Conservation (phyloP, 2,329 filamentous ascomycete genomes). For the Aureobasidium sp. region DNA sequence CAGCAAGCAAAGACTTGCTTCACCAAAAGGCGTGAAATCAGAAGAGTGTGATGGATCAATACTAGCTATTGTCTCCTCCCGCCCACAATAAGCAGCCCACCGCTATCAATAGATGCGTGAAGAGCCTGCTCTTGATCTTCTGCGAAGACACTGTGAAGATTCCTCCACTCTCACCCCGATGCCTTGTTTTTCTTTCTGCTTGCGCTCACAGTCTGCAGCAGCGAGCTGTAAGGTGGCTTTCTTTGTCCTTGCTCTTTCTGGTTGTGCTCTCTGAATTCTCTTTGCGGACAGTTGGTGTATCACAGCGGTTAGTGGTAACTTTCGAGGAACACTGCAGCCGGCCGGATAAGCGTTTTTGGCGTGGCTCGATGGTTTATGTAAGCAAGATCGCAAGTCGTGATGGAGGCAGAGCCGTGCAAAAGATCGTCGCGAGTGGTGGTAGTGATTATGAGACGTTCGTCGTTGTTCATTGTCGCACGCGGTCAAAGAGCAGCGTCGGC, state of each 20-base stretch:
- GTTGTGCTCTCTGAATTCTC: not conserved
- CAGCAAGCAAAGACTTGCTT: conserved; percentile 11
- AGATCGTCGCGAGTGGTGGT: not conserved
- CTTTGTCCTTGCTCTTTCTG: not conserved
- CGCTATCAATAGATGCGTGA: conserved; percentile 1
- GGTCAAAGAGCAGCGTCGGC: not conserved
- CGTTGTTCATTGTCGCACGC: not conserved
- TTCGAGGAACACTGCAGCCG: not conserved
- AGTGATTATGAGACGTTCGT: not conserved
- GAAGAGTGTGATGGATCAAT: conserved; percentile 39
- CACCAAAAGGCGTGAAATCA: conserved; percentile 13
- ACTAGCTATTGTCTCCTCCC: conserved; percentile 38
- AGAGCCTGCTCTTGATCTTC: conserved; percentile 1
- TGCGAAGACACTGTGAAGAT: conserved; percentile 5
- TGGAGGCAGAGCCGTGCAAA: not conserved
- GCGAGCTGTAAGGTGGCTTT: not conserved
- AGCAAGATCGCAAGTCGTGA: not conserved
- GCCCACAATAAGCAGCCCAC: conserved; percentile 13
- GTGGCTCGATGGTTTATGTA: not conserved
- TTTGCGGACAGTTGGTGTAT: not conserved
- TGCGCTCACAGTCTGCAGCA: not conserved
- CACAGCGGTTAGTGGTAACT: not conserved
- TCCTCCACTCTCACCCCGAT: conserved; percentile 9
- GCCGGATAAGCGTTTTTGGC: not conserved
- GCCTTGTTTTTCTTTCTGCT: conserved; percentile 13